These are phyloP conservation scores for Brassica cretica DNA, from an alignment of 345 rosid species.

Conservation along the genomic window DNA sequence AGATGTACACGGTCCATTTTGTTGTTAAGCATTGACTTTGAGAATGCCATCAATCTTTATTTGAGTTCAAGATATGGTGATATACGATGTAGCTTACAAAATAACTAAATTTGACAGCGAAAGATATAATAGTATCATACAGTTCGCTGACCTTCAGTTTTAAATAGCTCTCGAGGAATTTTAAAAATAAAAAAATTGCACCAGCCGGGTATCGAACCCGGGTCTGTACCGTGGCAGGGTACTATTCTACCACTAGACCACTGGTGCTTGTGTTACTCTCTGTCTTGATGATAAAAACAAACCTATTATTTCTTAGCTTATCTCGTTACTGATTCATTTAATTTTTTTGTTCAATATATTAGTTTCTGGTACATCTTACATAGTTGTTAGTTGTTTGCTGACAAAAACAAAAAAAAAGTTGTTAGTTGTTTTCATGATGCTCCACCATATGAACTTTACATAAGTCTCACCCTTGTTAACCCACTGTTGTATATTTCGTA, in stretches of 20 bases:
- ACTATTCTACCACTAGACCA: constrained; percentile 59
- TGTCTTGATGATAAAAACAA: too few relatives aligned
- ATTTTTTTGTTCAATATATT: neutral
- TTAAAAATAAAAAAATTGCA: neutral
- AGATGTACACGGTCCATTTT: neutral
- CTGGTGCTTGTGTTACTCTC: constrained; percentile 33
- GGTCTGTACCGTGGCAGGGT: constrained; percentile 78
- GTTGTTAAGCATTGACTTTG: neutral
- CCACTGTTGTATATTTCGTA: neutral
- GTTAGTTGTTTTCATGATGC: neutral
- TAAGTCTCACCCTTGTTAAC: neutral
- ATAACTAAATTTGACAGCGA: neutral
- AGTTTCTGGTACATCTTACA: neutral
- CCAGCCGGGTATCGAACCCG: constrained; percentile 48
- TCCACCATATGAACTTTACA: neutral
- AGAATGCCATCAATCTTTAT: neutral
- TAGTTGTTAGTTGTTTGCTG: too few relatives aligned
- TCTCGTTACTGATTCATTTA: neutral
- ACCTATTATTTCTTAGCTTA: neutral
- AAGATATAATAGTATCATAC: neutral
- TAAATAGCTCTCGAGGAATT: neutral
- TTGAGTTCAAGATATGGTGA: neutral
- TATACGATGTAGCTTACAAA: neutral
- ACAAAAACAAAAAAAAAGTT: too few relatives aligned
- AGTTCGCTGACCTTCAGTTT: neutral